These are phyloP conservation scores for Prosopis cineraria DNA, from an alignment of 306 rosid genomes.

Conservation along the genomic window DNA sequence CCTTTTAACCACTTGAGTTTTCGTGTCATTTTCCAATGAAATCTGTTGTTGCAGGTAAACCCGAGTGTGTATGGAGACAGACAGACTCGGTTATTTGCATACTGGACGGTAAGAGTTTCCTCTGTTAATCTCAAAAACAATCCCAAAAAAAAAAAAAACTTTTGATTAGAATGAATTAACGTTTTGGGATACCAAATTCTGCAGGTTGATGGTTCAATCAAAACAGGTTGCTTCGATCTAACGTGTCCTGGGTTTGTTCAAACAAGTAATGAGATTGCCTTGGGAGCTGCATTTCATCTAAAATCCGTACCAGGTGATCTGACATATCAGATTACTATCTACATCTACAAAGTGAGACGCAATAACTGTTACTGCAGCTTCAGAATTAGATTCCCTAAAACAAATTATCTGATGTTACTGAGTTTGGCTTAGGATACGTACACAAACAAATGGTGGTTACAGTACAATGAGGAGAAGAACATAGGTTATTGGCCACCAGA, in stretches of 20 bases:
- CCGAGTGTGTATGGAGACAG: slow-evolving; percentile 67
- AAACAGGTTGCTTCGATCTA: slow-evolving; percentile 80
- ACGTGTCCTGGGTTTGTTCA: slow-evolving; percentile 79
- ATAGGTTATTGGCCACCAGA: slow-evolving; percentile 74
- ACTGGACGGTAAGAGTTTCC: slow-evolving; percentile 68
- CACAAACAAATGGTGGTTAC: slow-evolving; percentile 74
- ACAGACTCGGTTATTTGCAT: slow-evolving; percentile 51
- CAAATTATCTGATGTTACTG: not conserved
- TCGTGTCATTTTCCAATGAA: not conserved
- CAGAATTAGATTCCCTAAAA: not conserved
- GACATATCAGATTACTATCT: slow-evolving; percentile 42
- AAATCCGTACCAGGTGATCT: slow-evolving; percentile 44
- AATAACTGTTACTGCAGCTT: not conserved
- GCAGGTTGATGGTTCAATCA: slow-evolving; percentile 61
- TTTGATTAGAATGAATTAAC: not conserved
- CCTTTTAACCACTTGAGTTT: not conserved
- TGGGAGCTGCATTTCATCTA: slow-evolving; percentile 59
- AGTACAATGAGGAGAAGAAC: slow-evolving; percentile 50
- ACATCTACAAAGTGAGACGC: slow-evolving; percentile 49
- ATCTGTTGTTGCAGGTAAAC: slow-evolving; percentile 49
- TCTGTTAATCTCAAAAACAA: not conserved
- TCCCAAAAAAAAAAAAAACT: not conserved
- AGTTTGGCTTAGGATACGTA: slow-evolving; percentile 45
- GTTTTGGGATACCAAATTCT: slow-evolving; percentile 3
- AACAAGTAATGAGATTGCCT: slow-evolving; percentile 49